These are phyloP conservation scores for Corchorus olitorius DNA, from an alignment of 345 rosid genomes.

Conservation along the genomic window DNA sequence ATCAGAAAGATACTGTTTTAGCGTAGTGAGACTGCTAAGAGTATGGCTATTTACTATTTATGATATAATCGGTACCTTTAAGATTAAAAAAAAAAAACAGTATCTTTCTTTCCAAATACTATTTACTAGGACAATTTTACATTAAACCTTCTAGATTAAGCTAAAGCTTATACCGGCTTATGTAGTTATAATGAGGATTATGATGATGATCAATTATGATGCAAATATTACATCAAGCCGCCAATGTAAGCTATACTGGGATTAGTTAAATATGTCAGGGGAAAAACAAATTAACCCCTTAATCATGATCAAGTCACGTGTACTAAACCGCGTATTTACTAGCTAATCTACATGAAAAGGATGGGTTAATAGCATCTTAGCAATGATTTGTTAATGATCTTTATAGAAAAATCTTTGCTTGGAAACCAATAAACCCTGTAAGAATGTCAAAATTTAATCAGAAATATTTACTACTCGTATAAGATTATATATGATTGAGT, in stretches of 20 bases:
- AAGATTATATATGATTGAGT: slow-evolving; percentile 15
- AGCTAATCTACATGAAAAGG: slow-evolving; percentile 26
- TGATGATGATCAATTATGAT: slow-evolving; percentile 9
- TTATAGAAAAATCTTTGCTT: neutral
- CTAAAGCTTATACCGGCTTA: neutral
- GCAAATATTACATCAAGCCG: slow-evolving; percentile 32
- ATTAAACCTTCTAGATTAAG: too few relatives aligned
- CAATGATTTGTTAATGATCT: neutral
- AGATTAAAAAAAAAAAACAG: too few relatives aligned
- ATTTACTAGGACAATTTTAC: too few relatives aligned
- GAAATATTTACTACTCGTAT: neutral
- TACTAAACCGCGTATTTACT: neutral
- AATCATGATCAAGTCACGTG: slow-evolving; percentile 29
- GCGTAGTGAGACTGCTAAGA: too few relatives aligned
- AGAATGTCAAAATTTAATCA: slow-evolving; percentile 27
- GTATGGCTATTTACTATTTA: too few relatives aligned
- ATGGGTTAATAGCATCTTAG: slow-evolving; percentile 8
- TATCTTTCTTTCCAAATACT: too few relatives aligned
- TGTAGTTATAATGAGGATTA: neutral
- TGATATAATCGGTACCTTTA: too few relatives aligned
- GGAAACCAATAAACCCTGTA: neutral
- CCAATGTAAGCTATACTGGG: slow-evolving; percentile 29
- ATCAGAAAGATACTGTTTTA: too few relatives aligned
- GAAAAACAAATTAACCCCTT: neutral
- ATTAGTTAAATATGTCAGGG: neutral